Conservation (phyloP, 495 filamentous ascomycete genomes). For the Penicillium egyptiacum region DNA sequence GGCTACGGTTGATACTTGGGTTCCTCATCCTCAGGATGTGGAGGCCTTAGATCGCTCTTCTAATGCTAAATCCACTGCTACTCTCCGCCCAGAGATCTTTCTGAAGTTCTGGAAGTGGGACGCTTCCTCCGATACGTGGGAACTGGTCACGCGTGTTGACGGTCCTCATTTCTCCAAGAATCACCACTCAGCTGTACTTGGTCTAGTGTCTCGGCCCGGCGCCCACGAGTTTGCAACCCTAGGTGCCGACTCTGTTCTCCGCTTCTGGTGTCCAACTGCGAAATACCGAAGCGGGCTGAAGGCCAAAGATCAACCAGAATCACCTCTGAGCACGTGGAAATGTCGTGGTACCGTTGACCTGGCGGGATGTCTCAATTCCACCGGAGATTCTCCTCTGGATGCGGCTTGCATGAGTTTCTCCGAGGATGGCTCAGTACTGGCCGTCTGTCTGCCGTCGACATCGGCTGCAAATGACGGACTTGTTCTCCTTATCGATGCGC, state of each 20-base stretch:
- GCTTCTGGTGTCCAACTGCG: constrained; percentile 72
- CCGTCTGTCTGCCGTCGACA: constrained; percentile 48
- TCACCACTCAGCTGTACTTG: constrained; percentile 62
- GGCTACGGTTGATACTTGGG: constrained; percentile 88
- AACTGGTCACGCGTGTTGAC: constrained; percentile 78
- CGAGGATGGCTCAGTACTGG: constrained; percentile 83
- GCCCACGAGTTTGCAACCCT: constrained; percentile 74
- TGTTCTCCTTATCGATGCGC: constrained; percentile 39
- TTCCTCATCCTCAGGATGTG: constrained; percentile 65
- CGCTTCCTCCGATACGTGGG: constrained; percentile 59
- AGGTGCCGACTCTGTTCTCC: constrained; percentile 73
- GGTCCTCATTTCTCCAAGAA: constrained; percentile 64
- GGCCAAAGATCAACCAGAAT: constrained; percentile 52
- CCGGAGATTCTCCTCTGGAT: constrained; percentile 33
- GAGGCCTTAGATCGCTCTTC: constrained; percentile 42
- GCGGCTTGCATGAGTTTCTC: constrained; percentile 64
- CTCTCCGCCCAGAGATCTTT: constrained; percentile 60
- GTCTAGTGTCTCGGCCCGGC: constrained; percentile 65
- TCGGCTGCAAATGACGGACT: constrained; percentile 27
- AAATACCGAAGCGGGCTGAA: constrained; percentile 62
- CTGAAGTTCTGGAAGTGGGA: constrained; percentile 91
- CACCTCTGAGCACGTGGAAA: constrained; percentile 66
- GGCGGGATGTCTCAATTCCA: constrained; percentile 34
- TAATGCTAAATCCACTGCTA: constrained; percentile 19
- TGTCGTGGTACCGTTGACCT: constrained; percentile 63